Conservation (phyloP, 2,329 filamentous ascomycete species). For the Sporothrix pallida region DNA sequence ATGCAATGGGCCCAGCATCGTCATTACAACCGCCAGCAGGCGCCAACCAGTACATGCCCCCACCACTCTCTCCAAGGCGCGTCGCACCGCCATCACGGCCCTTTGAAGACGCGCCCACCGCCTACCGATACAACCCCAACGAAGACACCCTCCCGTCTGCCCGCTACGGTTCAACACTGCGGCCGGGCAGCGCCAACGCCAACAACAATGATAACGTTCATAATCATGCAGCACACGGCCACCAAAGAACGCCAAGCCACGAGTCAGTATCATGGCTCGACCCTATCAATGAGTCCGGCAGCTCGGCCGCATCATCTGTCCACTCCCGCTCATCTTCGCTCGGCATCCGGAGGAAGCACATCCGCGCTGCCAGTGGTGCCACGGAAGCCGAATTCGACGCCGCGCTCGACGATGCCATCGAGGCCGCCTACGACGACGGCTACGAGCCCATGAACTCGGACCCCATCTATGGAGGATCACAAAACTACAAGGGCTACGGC, state of each 20-base stretch:
- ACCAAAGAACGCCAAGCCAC: conserved; percentile 68
- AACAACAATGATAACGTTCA: background rate
- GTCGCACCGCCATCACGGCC: conserved; percentile 16
- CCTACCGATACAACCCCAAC: conserved; percentile 22
- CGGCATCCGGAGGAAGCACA: conserved; percentile 70
- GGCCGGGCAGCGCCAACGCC: conserved; percentile 21
- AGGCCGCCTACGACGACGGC: conserved; percentile 92
- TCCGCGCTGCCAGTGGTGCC: conserved; percentile 69
- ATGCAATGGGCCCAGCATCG: conserved; percentile 4
- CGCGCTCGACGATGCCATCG: conserved; percentile 91
- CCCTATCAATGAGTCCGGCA: conserved; percentile 87
- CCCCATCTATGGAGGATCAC: conserved; percentile 43
- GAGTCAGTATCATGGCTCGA: conserved; percentile 93
- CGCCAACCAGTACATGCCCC: conserved; percentile 68
- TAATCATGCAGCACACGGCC: conserved; percentile 39
- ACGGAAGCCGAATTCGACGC: conserved; percentile 93
- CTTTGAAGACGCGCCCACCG: background rate
- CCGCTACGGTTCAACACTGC: conserved; percentile 46
- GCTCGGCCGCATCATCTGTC: conserved; percentile 77
- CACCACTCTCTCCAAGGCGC: conserved; percentile 71
- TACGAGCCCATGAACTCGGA: conserved; percentile 70
- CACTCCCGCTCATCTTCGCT: conserved; percentile 79
- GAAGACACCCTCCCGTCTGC: conserved; percentile 21
- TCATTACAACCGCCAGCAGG: conserved; percentile 54
- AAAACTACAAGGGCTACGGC: conserved; percentile 44